A percentile compares a stretch with the other conserved stretches of the same genome.
phyloP scores from a whole-genome alignment of 2,329 filamentous ascomycete genomes.

The Endoconidiophora polonica region DNA sequence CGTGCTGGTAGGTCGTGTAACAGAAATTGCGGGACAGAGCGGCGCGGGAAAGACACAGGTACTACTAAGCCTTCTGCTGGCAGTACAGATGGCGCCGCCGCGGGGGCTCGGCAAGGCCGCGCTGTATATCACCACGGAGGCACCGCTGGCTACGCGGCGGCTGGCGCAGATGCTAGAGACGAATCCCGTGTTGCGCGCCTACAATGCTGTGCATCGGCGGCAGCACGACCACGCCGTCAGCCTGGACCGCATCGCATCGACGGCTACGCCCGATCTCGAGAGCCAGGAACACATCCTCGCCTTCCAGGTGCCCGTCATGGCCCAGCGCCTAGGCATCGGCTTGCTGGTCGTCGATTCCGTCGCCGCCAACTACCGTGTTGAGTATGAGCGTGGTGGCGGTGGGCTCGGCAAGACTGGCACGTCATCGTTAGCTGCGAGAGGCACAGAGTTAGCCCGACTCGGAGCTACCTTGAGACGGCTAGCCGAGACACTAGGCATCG shows the following conservation, averaged over 20 bases:
- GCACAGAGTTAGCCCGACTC: constrained; percentile 58
- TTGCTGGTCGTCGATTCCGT: constrained; percentile 81
- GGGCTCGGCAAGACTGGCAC: no score
- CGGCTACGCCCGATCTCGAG: constrained; percentile 77
- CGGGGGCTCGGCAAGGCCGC: constrained; percentile 55
- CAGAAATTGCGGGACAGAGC: constrained; percentile 84
- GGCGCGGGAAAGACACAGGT: constrained; percentile 93
- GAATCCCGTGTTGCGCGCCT: constrained; percentile 18
- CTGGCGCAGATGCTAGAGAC: constrained; percentile 58
- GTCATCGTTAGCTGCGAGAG: constrained; percentile 47
- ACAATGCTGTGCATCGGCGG: constrained; percentile 28
- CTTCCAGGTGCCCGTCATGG: constrained; percentile 79
- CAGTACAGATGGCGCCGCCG: constrained; percentile 64
- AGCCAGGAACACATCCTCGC: constrained; percentile 87
- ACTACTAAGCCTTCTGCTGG: constrained; percentile 66
- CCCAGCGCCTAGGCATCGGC: constrained; percentile 58
- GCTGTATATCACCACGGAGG: constrained; percentile 89
- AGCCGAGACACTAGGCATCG: constrained; percentile 57
- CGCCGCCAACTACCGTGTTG: constrained; percentile 86
- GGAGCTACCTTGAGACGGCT: constrained; percentile 61
- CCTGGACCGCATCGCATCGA: constrained; percentile 60
- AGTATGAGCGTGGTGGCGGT: constrained; percentile 44
- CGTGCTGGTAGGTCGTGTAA: constrained; percentile 63
- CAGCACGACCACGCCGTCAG: constrained; percentile 30
- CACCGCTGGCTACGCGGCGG: constrained; percentile 63